These are phyloP conservation scores for Aspergillus spinulosporus DNA, from an alignment of 2,329 filamentous ascomycete genomes.

Conservation along the genomic window DNA sequence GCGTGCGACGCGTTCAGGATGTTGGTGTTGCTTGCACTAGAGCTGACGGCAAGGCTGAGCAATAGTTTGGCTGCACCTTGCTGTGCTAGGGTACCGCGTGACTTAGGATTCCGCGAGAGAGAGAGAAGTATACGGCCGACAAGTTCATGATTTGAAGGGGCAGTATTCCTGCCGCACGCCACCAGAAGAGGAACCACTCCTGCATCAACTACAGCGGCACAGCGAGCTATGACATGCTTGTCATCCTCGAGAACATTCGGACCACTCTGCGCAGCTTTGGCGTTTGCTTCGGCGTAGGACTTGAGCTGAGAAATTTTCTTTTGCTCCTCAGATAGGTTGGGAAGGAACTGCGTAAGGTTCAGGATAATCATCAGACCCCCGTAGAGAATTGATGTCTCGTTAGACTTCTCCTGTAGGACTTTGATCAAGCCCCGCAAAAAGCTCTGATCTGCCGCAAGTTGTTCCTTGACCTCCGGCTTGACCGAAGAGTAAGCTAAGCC, in stretches of 20 bases:
- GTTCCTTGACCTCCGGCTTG: conserved; percentile 80
- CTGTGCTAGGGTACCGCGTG: conserved; percentile 79
- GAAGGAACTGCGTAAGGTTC: conserved; percentile 81
- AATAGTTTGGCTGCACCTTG: conserved; percentile 90
- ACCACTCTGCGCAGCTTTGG: conserved; percentile 63
- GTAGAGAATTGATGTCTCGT: conserved; percentile 73
- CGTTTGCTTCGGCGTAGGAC: conserved; percentile 85
- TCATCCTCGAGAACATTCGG: conserved; percentile 72
- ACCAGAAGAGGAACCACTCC: conserved; percentile 76
- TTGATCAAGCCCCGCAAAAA: conserved; percentile 70
- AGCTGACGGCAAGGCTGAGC: conserved; percentile 63
- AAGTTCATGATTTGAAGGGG: conserved; percentile 69
- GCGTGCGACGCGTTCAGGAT: conserved; percentile 70
- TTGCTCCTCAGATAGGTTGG: conserved; percentile 79
- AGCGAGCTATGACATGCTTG: conserved; percentile 71
- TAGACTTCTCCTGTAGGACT: conserved; percentile 48
- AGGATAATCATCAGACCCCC: conserved; percentile 81
- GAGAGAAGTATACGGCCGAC: conserved; percentile 75
- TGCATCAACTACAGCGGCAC: conserved; percentile 74
- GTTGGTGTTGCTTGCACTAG: conserved; percentile 39
- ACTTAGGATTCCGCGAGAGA: conserved; percentile 69
- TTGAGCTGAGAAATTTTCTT: conserved; percentile 90
- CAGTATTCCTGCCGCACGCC: conserved; percentile 66
- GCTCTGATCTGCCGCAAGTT: conserved; percentile 65
- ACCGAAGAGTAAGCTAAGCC: conserved; percentile 90